phyloP scores from a whole-genome alignment of 2,329 filamentous ascomycete genomes.

The Apiospora sp. region DNA sequence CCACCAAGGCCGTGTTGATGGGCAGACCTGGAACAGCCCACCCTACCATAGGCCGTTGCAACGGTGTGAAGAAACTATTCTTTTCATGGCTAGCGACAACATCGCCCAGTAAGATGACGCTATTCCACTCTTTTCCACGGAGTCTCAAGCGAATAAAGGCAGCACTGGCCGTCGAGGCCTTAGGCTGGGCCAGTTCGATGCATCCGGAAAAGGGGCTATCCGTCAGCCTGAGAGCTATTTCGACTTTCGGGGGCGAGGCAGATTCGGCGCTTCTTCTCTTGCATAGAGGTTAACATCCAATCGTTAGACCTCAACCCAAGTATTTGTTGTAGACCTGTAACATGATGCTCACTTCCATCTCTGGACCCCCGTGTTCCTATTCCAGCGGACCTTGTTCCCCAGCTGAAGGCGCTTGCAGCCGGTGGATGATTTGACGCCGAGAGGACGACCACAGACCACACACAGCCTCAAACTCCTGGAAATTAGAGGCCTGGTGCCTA shows the following conservation, averaged over 20 bases:
- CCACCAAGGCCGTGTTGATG: background rate
- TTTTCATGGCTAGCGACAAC: background rate
- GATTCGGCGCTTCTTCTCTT: background rate
- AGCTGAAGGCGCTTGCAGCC: background rate
- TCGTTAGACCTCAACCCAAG: background rate
- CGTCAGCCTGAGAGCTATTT: conserved; percentile 10
- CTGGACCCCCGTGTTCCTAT: background rate
- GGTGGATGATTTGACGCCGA: background rate
- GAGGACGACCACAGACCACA: background rate
- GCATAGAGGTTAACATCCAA: background rate
- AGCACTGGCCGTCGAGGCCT: background rate
- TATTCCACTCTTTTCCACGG: background rate
- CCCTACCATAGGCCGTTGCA: background rate
- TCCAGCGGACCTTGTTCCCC: background rate
- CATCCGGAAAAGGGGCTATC: conserved; percentile 3
- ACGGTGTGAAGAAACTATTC: background rate
- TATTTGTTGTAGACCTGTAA: background rate
- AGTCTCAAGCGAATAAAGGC: background rate
- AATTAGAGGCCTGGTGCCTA: background rate
- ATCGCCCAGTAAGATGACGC: background rate
- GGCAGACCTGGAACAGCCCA: background rate
- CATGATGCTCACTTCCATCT: background rate
- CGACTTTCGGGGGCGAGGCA: background rate
- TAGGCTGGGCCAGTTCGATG: conserved; percentile 4
- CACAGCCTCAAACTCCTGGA: background rate